Base-by-base conservation (phyloP, 805 yeast species). In the Metschnikowia henanensis region DNA sequence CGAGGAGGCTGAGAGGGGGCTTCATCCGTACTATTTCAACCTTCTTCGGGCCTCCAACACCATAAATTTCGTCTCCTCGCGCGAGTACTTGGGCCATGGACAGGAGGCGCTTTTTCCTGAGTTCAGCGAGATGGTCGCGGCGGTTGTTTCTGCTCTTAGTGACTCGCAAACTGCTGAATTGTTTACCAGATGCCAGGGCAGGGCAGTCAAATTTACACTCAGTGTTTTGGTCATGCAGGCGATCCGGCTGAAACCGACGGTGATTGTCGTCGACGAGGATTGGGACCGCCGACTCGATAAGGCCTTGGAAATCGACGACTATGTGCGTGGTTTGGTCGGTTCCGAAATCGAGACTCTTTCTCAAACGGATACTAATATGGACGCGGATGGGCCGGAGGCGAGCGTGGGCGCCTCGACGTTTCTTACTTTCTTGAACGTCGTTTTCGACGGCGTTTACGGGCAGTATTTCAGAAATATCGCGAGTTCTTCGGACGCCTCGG, bases 1-100 rank as follows among this genome's bases (percentile, higher is more conserved):
- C 2, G 95, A 89, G 55, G 97, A 89, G 59, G 84, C 96, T 0
- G 62, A 60, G 5, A 80, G 79, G 49, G 97, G 97, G 0, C 65
- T 92, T 22, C 82, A 89, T 60, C 97, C 97, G 0, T 79, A 85
- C 60, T 84, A 91, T 88, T 86, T 81, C 58, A 76, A 75, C 35
- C 64, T 83, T 3, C 62, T 71, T 26, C 65, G 62, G 31, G 69
- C 84, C 0, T 64, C 79, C 3, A 72, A 70, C 35, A 66, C 75
- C 0, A 47, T 50, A 1, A 75, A 68, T n/a, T 69, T 65, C 51
- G 33, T 69, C 32, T 52, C 79, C 0, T 73, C 81, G 0, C 32
- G 61, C 3, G 78, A 75, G 20, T 55, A 76, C 8, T 52, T 78
- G 35, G 81, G 79, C 1, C 56, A 61, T 3, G 62, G 62, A 3